Conservation (phyloP, 257 asterid species). For the Ocimum tenuiflorum region DNA sequence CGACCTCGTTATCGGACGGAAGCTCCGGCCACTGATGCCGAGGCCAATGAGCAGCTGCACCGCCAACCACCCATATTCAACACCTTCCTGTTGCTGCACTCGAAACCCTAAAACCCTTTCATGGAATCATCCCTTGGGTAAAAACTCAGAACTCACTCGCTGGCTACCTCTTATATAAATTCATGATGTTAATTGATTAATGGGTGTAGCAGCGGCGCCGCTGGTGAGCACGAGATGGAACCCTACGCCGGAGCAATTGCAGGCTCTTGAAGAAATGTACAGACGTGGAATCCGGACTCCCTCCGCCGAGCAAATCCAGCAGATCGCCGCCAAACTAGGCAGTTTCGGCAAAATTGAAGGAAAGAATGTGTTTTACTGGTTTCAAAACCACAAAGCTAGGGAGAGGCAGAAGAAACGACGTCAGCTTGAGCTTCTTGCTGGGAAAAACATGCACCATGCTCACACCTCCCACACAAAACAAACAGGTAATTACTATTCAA, state of each 20-base stretch:
- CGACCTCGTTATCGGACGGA: slow-evolving; percentile 1
- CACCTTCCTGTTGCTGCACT: slow-evolving; percentile 20
- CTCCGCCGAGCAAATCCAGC: slow-evolving; percentile 73
- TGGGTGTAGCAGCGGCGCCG: slow-evolving; percentile 6
- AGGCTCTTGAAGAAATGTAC: slow-evolving; percentile 70
- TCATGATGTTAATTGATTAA: no score
- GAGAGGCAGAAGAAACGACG: slow-evolving; percentile 79
- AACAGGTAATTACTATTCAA: no score
- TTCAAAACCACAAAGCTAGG: slow-evolving; percentile 74
- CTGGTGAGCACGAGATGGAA: slow-evolving; percentile 69
- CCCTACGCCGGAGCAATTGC: slow-evolving; percentile 76
- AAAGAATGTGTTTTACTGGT: slow-evolving; percentile 81
- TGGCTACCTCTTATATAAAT: no score
- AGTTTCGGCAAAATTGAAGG: slow-evolving; percentile 73
- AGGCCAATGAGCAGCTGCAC: slow-evolving; percentile 10
- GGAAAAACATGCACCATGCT: slow-evolving; percentile 9
- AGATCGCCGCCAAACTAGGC: slow-evolving; percentile 53
- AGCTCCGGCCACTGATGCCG: slow-evolving; percentile 36
- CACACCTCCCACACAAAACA: no score
- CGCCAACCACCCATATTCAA: neutral
- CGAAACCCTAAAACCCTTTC: slow-evolving; percentile 30
- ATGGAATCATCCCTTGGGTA: slow-evolving; percentile 23
- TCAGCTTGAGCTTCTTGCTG: slow-evolving; percentile 28
- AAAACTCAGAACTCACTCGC: no score
- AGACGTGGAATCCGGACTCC: slow-evolving; percentile 59